A percentile compares a stretch with the other conserved stretches of the same genome.
Conservation (phyloP, 2,329 filamentous ascomycete species). For the Teratosphaeria pseudoeucalypti region DNA sequence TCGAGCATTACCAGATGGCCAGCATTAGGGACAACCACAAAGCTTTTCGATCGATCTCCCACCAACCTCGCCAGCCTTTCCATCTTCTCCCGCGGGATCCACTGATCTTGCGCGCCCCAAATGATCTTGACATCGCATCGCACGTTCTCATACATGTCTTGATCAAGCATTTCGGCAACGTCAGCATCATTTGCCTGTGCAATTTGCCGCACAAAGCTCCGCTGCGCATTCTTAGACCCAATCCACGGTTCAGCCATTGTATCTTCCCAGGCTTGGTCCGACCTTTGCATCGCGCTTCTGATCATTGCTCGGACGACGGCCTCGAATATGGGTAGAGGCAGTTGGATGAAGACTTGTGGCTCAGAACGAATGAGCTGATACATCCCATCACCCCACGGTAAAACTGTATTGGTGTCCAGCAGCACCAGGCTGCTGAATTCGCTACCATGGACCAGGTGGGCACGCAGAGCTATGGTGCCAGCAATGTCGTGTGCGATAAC, state of each 20-base stretch:
- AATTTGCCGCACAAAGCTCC: conserved; percentile 34
- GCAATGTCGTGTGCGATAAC: conserved; percentile 39
- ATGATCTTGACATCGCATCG: conserved; percentile 29
- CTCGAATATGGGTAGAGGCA: conserved; percentile 26
- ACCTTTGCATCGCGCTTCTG: conserved; percentile 26
- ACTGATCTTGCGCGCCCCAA: conserved; percentile 36
- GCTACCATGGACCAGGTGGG: conserved; percentile 28
- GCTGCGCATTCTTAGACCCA: conserved; percentile 18
- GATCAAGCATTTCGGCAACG: conserved; percentile 30
- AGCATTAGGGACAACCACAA: conserved; percentile 30
- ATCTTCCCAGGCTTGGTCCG: conserved; percentile 24
- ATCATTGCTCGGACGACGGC: conserved; percentile 33
- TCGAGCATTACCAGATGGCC: conserved; percentile 39
- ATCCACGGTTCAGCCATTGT: conserved; percentile 28
- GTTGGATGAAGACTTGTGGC: conserved; percentile 19
- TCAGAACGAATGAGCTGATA: conserved; percentile 31
- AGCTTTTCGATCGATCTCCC: conserved; percentile 21
- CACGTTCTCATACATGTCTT: conserved; percentile 27
- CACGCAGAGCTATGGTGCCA: conserved; percentile 32
- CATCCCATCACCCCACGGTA: conserved; percentile 34
- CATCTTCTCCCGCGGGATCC: conserved; percentile 34
- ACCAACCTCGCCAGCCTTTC: conserved; percentile 22
- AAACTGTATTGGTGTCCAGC: conserved; percentile 34
- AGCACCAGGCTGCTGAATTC: conserved; percentile 32
- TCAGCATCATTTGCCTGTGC: conserved; percentile 27